Conservation (phyloP, 768 basidiomycete genomes). For the Russula sp. region DNA sequence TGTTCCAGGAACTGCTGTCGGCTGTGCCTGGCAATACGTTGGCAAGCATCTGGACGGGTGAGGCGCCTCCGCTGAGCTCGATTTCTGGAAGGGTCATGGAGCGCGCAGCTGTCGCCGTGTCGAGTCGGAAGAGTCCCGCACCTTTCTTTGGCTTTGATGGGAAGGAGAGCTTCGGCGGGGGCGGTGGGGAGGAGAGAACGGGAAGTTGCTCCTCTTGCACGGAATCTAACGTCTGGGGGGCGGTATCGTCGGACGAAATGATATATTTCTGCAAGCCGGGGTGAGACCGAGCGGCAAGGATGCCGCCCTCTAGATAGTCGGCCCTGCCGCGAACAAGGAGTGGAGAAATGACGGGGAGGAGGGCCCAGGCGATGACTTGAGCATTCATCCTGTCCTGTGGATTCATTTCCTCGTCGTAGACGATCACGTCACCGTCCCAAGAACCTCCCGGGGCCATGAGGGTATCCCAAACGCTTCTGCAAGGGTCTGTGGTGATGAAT, state of each 20-base stretch:
- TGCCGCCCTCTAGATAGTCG: conserved; percentile 69
- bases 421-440: conserved; percentile 73
- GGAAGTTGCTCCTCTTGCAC: conserved; percentile 29
- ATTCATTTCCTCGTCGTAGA: conserved; percentile 79
- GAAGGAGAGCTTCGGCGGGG: conserved; percentile 19
- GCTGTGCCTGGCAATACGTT: conserved; percentile 35
- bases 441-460: conserved; percentile 42
- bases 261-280: conserved; percentile 50
- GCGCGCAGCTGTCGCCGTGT: conserved; percentile 49
- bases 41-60: conserved; percentile 56
- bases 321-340: conserved; percentile 51
- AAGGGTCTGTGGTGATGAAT: conserved; percentile 76
- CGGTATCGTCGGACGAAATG: conserved; percentile 33
- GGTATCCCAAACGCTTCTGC: conserved; percentile 65
- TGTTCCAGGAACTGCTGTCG: conserved; percentile 36
- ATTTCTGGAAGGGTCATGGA: conserved; percentile 52
- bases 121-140: conserved; percentile 61
- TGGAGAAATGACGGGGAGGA: conserved; percentile 57
- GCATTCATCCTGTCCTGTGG: conserved; percentile 51
- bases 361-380: conserved; percentile 59
- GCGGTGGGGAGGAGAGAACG: conserved; percentile 8
- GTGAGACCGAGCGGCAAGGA: conserved; percentile 55
- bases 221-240: conserved; percentile 17
- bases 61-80: conserved; percentile 39
- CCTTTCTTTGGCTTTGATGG: conserved; percentile 31